phyloP scores from a whole-genome alignment of 768 basidiomycete species.

The Mycena belliarum region DNA sequence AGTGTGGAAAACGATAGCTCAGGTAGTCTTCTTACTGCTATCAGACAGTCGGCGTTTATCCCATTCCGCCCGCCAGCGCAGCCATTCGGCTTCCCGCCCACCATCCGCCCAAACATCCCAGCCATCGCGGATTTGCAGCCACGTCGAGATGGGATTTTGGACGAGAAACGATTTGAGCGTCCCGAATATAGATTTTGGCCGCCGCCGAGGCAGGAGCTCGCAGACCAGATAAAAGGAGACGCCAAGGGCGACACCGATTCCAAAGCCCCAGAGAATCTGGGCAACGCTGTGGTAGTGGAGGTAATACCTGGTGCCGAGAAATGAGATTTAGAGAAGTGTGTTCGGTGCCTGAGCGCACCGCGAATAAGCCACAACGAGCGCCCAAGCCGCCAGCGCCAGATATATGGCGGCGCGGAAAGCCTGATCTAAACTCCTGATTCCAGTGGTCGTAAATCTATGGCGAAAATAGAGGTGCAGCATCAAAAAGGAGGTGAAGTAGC shows the following conservation, averaged over 20 bases:
- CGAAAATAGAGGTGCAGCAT: slow-evolving; percentile 71
- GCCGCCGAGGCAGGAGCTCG: slow-evolving; percentile 57
- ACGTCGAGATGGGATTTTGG: slow-evolving; percentile 55
- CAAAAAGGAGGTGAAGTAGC: slow-evolving; percentile 78
- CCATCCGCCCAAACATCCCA: slow-evolving; percentile 82
- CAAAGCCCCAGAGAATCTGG: slow-evolving; percentile 77
- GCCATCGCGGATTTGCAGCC: slow-evolving; percentile 77
- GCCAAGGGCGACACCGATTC: slow-evolving; percentile 62
- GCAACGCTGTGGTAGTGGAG: slow-evolving; percentile 72
- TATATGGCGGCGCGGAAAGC: slow-evolving; percentile 51
- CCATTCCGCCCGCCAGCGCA: slow-evolving; percentile 62
- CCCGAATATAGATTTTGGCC: slow-evolving; percentile 58
- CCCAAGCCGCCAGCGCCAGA: slow-evolving; percentile 53
- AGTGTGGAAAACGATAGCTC: background rate
- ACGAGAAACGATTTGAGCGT: slow-evolving; percentile 50
- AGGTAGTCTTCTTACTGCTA: slow-evolving; percentile 23
- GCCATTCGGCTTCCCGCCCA: slow-evolving; percentile 75
- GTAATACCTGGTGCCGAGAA: slow-evolving; percentile 47
- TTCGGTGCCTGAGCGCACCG: slow-evolving; percentile 43
- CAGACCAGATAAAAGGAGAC: slow-evolving; percentile 51
- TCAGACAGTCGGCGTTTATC: slow-evolving; percentile 35
- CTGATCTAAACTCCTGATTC: slow-evolving; percentile 50
- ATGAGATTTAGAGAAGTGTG: background rate
- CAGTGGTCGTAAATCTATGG: slow-evolving; percentile 63
- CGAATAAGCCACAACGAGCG: slow-evolving; percentile 73